Conservation (phyloP, 371 early-diverging fungal species). For the Rhizopus microsporus region DNA sequence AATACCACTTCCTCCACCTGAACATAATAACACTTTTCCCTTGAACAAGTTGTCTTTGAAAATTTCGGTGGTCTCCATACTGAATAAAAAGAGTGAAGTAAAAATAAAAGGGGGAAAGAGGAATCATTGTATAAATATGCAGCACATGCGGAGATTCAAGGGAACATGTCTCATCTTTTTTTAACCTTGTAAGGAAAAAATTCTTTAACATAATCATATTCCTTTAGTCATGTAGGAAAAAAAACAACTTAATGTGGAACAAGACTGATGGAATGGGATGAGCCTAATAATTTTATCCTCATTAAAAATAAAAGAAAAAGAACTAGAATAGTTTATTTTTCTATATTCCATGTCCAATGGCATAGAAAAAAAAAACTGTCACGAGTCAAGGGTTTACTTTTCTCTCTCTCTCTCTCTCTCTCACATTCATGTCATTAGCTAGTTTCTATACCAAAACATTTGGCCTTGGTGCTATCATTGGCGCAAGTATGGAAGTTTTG, state of each 20-base stretch:
- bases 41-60: conserved; percentile 46
- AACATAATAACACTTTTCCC: conserved; percentile 48
- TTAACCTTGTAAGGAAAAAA: neutral
- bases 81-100: neutral
- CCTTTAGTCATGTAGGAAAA: neutral
- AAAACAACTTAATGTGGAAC: too few species aligned
- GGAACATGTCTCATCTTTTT: too few species aligned
- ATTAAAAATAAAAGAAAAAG: too few species aligned
- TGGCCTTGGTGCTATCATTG: conserved; percentile 37
- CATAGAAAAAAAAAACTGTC: neutral
- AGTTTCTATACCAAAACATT: conserved; percentile 44
- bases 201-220: neutral
- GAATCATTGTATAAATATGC: neutral
- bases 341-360: neutral
- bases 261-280: neutral
- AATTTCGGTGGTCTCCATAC: conserved; percentile 42
- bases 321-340: neutral
- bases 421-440: conserved; percentile 19
- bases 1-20: conserved; percentile 72
- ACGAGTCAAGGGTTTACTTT: neutral
- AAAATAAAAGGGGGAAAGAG: neutral
- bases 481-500: conserved; percentile 43
- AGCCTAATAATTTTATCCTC: neutral
- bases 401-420: neutral
- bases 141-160: neutral